A percentile compares a stretch with the other conserved stretches of the same genome.
Evolutionary conservation across 2,329 filamentous ascomycete genomes (phyloP).

Genomic region (Fusarium sp.): DNA sequence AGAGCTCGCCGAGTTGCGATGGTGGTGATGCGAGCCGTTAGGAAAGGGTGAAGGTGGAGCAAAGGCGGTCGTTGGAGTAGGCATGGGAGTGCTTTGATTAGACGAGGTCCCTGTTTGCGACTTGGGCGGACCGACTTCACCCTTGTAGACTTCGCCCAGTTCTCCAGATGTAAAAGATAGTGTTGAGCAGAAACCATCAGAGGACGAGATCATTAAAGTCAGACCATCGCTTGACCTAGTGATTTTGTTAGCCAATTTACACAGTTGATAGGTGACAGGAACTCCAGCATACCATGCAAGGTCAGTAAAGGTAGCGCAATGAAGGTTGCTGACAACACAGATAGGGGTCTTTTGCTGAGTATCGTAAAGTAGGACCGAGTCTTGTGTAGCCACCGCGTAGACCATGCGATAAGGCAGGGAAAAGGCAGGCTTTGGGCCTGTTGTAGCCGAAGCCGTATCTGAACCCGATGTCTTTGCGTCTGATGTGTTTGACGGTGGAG

Average conservation of each 20-base stretch:
- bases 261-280: not conserved
- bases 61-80: conserved; percentile 73
- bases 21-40: conserved; percentile 59
- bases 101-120: conserved; percentile 58
- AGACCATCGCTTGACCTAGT: conserved; percentile 60
- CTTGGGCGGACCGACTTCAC: conserved; percentile 66
- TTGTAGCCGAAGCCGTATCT: conserved; percentile 59
- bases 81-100: conserved; percentile 72
- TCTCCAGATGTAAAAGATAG: conserved; percentile 86
- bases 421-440: conserved; percentile 77
- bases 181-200: conserved; percentile 95
- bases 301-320: conserved; percentile 97
- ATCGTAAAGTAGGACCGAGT: conserved; percentile 93
- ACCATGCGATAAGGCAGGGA: conserved; percentile 91
- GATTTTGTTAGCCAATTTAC: conserved; percentile 37
- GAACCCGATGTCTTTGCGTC: conserved; percentile 59
- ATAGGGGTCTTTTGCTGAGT: conserved; percentile 95
- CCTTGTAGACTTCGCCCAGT: conserved; percentile 82
- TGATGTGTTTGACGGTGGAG: conserved; percentile 62
- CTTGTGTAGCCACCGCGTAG: conserved; percentile 96
- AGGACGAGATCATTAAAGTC: conserved; percentile 89
- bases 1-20: conserved; percentile 67
- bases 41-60: conserved; percentile 69
- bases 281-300: conserved; percentile 78
- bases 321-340: conserved; percentile 94